Evolutionary conservation across 2,329 filamentous ascomycete species (phyloP), one percentile per base, ranked within the genome.

Genomic region (Penicillium sclerotigenum): DNA sequence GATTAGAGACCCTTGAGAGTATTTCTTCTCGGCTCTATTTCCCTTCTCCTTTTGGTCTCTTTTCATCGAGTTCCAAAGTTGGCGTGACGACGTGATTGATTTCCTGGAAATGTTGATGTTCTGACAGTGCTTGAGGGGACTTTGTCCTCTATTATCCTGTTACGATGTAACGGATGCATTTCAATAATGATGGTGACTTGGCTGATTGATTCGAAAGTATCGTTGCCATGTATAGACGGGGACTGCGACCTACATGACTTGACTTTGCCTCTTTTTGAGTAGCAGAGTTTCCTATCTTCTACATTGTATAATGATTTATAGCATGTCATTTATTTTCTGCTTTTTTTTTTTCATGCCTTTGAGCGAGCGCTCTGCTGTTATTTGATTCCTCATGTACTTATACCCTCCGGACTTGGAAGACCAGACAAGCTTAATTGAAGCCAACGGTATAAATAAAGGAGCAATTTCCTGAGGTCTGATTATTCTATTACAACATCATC

Each of bases 1-100:
- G 67, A 61, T 73, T 46, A 63, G 56, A 24, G 64, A 68, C 40
- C 56, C 41, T 18, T 66, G 52, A 65, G 36, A 8, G 9, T 11
- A 3, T n/a, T 26, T 5, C 7, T 10, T 24, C 37, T 40, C 20
- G 10, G 5, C 18, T 20, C 36, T 38, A 38, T 34, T 22, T 45
- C 7, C 24, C 28, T 46, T 13, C 14, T 46, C 16, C 14, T 26
- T 36, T 16, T 47, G 28, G 26, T 33, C 42, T 24, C 38, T 24
- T 28, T 28, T 50, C 28, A 47, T 41, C 6, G n/a, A 7, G 10
- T 16, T 43, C 18, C 24, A 29, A 14, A 36, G 45, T 29, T 52
- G 29, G 38, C 20, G n/a, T 18, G 46, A 41, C 13, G 34, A 33
- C 16, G 24, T 53, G 20, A 47, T 33, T 47, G 24, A 48, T 54